Conservation (phyloP, 2,329 filamentous ascomycete species). For the Penicillium rolfsii region DNA sequence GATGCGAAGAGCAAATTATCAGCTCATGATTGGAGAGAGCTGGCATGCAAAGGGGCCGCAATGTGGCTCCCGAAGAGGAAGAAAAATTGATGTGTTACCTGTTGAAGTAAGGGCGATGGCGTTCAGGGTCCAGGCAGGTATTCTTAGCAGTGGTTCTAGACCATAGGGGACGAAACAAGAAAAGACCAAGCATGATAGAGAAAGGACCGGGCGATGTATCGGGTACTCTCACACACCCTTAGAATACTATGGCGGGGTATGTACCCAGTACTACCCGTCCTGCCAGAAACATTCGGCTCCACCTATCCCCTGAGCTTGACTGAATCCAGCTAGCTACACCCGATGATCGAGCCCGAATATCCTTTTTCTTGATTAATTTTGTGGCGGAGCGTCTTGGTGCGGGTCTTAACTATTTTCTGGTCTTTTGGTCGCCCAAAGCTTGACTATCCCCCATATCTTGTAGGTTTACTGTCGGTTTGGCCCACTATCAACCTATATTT, state of each 20-base stretch:
- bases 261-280: conserved; percentile 4
- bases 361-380: not conserved
- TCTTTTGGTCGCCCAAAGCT: not conserved
- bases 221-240: not conserved
- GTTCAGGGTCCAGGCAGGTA: conserved; percentile 3
- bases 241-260: not conserved
- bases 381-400: conserved; percentile 6
- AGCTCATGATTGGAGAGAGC: conserved; percentile 13
- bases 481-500: not conserved
- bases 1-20: not conserved
- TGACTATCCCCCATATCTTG: not conserved
- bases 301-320: conserved; percentile 3
- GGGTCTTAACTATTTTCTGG: conserved; percentile 4
- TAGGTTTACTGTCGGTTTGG: not conserved
- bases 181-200: not conserved
- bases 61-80: conserved; percentile 7
- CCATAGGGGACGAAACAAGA: not conserved
- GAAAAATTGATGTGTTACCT: conserved; percentile 5
- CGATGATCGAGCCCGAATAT: not conserved
- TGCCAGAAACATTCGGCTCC: conserved; percentile 2
- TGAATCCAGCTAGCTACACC: not conserved
- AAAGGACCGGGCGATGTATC: not conserved
- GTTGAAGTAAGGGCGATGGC: conserved; percentile 9
- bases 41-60: conserved; percentile 18
- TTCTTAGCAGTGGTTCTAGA: conserved; percentile 7